A percentile compares a stretch with the other conserved stretches of the same genome.
Evolutionary conservation across 2,329 filamentous ascomycete genomes (phyloP).

Genomic region (Arthroderma sp.): DNA sequence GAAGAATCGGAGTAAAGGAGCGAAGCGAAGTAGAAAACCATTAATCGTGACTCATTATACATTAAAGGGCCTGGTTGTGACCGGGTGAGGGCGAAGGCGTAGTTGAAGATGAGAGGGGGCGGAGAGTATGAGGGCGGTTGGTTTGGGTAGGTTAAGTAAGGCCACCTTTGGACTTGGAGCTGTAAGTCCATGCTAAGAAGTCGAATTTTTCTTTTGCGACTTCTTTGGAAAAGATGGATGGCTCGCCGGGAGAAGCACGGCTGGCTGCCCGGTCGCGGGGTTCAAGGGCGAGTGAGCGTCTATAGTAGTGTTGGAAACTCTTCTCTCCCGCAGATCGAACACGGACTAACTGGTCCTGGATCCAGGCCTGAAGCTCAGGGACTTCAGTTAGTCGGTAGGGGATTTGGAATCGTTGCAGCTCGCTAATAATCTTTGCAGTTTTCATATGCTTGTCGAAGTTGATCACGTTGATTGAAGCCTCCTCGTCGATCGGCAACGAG

Average conservation of each 20-base stretch:
- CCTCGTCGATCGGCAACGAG: slow-evolving; percentile 53
- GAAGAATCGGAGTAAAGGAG: slow-evolving; percentile 3
- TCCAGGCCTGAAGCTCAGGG: slow-evolving; percentile 84
- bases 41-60: slow-evolving; percentile 14
- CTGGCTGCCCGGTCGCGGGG: slow-evolving; percentile 36
- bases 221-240: slow-evolving; percentile 23
- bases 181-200: slow-evolving; percentile 39
- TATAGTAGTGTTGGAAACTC: slow-evolving; percentile 57
- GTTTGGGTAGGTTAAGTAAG: slow-evolving; percentile 14
- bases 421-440: slow-evolving; percentile 88
- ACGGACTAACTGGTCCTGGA: slow-evolving; percentile 64
- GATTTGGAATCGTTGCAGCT: slow-evolving; percentile 91
- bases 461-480: slow-evolving; percentile 60
- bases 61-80: slow-evolving; percentile 1
- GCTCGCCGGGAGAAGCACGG: slow-evolving; percentile 13
- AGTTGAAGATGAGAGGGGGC: slow-evolving; percentile 6
- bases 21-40: slow-evolving; percentile 3
- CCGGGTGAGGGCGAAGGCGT: slow-evolving; percentile 8
- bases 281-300: slow-evolving; percentile 72
- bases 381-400: slow-evolving; percentile 74
- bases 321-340: slow-evolving; percentile 54
- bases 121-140: slow-evolving; percentile 1
- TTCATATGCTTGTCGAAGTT: slow-evolving; percentile 97
- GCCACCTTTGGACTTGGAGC: slow-evolving; percentile 29
- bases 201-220: slow-evolving; percentile 40